phyloP scores from a whole-genome alignment of 768 basidiomycete genomes.

The Agaricus sinodeliciosus region DNA sequence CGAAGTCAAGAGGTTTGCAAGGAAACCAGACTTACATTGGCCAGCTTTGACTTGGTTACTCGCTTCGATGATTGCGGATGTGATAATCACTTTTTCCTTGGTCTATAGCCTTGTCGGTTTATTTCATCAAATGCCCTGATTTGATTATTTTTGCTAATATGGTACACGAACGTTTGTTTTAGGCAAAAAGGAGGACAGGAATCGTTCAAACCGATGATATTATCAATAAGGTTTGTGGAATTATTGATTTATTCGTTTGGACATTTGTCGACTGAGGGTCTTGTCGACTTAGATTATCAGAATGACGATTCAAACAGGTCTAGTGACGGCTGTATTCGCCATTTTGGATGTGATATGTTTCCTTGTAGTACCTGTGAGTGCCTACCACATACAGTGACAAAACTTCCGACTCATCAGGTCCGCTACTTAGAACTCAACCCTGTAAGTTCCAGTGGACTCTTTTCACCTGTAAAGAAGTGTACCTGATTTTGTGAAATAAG shows the following conservation, averaged over 20 bases:
- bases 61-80: constrained; percentile 36
- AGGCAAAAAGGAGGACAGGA: constrained; percentile 32
- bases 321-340: constrained; percentile 21
- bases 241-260: background rate
- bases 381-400: background rate
- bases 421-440: constrained; percentile 29
- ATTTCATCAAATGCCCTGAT: background rate
- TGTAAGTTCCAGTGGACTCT: constrained; percentile 24
- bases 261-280: background rate
- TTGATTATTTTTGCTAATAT: background rate
- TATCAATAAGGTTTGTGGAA: constrained; percentile 20
- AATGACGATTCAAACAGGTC: constrained; percentile 25
- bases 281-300: constrained; percentile 7
- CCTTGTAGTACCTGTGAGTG: constrained; percentile 18
- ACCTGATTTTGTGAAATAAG: constrained; percentile 14
- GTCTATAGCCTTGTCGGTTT: constrained; percentile 34
- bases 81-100: constrained; percentile 38
- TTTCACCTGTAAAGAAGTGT: background rate
- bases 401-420: background rate
- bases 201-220: constrained; percentile 28
- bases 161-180: background rate
- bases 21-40: constrained; percentile 23
- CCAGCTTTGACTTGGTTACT: constrained; percentile 38
- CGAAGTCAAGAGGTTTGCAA: constrained; percentile 19
- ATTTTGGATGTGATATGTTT: constrained; percentile 25